phyloP scores from a whole-genome alignment of 768 basidiomycete genomes.

The Sporobolomyces roseus region DNA sequence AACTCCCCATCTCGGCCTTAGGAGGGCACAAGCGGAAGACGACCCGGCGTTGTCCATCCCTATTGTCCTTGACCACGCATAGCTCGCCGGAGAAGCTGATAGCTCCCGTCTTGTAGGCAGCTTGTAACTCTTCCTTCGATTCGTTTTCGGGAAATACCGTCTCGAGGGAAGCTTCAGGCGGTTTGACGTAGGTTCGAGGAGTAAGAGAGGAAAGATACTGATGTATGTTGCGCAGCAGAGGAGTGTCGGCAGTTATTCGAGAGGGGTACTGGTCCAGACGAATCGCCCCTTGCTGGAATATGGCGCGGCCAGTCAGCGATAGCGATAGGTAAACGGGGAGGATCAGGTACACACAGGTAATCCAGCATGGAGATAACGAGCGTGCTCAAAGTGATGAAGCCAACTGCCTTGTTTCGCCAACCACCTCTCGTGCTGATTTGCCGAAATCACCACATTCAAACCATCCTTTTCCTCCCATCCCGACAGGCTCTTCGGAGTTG shows the following conservation, averaged over 20 bases:
- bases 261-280: constrained; percentile 6
- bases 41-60: neutral
- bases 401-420: neutral
- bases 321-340: neutral
- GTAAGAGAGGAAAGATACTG: constrained; percentile 3
- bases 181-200: neutral
- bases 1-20: constrained; percentile 11
- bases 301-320: too few species aligned
- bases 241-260: neutral
- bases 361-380: constrained; percentile 27
- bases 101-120: constrained; percentile 10
- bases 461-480: neutral
- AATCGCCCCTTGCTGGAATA: constrained; percentile 14
- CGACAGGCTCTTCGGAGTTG: too few species aligned
- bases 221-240: constrained; percentile 8
- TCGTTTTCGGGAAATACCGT: constrained; percentile 22
- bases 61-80: neutral
- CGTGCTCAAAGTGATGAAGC: constrained; percentile 28
- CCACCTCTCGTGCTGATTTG: neutral
- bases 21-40: constrained; percentile 19
- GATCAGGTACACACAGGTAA: constrained; percentile 3
- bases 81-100: constrained; percentile 25
- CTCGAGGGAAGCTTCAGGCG: constrained; percentile 10
- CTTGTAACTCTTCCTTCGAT: constrained; percentile 16
- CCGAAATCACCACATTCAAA: neutral